Percentiles rank a stretch among this genome's conserved stretches.
Conservation (phyloP, 352 stramenopile species). For the Globisporangium yorkense region DNA sequence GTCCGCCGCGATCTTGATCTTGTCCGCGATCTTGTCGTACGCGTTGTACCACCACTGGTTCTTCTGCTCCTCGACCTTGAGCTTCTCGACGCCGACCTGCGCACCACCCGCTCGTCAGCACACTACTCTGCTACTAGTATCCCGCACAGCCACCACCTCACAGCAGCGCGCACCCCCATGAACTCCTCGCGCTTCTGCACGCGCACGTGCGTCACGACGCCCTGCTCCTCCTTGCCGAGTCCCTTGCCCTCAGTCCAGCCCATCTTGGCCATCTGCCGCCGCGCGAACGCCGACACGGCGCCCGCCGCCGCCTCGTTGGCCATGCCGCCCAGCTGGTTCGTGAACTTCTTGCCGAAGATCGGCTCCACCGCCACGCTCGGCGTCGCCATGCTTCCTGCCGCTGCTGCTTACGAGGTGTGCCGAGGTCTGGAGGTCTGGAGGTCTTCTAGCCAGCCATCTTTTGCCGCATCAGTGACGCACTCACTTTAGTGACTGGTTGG, state of each 20-base stretch:
- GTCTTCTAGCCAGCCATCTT: no score
- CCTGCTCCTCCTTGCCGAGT: slow-evolving; percentile 94
- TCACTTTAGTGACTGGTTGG: no score
- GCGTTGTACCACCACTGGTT: slow-evolving; percentile 89
- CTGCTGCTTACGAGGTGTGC: no score
- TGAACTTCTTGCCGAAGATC: slow-evolving; percentile 82
- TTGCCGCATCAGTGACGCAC: no score
- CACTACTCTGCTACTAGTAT: no score
- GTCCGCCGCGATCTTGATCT: slow-evolving; percentile 78
- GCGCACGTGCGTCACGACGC: slow-evolving; percentile 90
- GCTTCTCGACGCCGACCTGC: slow-evolving; percentile 72
- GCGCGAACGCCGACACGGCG: slow-evolving; percentile 71
- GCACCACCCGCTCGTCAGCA: no score
- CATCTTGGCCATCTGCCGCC: slow-evolving; percentile 92
- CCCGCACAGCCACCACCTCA: no score
- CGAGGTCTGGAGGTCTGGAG: no score
- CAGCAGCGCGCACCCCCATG: slow-evolving; percentile 43
- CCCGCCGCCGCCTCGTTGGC: slow-evolving; percentile 68
- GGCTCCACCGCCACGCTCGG: slow-evolving; percentile 21
- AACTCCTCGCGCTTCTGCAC: slow-evolving; percentile 93
- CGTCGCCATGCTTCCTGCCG: not conserved
- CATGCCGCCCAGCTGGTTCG: slow-evolving; percentile 71
- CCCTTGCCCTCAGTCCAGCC: slow-evolving; percentile 95
- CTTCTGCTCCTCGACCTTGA: slow-evolving; percentile 54
- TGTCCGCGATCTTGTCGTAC: slow-evolving; percentile 82